Conservation (phyloP, 768 basidiomycete species). For the Kwoniella mangroviensis region DNA sequence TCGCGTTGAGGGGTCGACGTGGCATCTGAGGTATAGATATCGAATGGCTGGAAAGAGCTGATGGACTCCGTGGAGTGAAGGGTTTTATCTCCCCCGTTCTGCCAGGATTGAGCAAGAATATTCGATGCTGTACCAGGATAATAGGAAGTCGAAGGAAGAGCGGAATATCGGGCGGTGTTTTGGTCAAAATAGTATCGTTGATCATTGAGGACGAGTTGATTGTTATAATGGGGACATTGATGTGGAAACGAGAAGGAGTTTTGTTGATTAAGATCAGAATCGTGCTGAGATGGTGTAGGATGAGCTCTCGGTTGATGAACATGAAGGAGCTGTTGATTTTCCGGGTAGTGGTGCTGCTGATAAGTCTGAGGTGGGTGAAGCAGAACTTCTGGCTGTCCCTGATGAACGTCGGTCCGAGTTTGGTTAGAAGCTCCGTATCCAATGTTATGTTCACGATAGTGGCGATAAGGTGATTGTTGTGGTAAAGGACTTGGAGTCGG, state of each 20-base stretch:
- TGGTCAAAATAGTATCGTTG: background rate
- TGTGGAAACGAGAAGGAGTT: background rate
- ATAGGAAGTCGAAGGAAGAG: too few species aligned
- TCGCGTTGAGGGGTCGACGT: slow-evolving; percentile 1
- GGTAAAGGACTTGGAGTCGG: too few species aligned
- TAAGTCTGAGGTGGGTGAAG: background rate
- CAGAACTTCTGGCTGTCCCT: too few species aligned
- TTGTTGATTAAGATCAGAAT: too few species aligned
- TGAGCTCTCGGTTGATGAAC: background rate
- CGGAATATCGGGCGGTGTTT: too few species aligned
- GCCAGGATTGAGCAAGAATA: too few species aligned
- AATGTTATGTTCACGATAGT: too few species aligned
- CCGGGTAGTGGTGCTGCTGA: background rate
- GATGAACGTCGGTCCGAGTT: too few species aligned
- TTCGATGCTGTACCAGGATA: too few species aligned
- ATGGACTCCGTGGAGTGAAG: background rate
- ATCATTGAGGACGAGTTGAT: background rate
- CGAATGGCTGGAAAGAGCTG: background rate
- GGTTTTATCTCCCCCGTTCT: background rate
- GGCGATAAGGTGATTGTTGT: too few species aligned
- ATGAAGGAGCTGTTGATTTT: background rate
- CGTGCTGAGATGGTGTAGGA: background rate
- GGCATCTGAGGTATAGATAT: slow-evolving; percentile 1
- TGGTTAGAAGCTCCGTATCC: too few species aligned
- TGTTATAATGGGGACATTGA: background rate